Evolutionary conservation across 495 filamentous ascomycete genomes (phyloP).

Genomic region (Schizothecium vesticola): DNA sequence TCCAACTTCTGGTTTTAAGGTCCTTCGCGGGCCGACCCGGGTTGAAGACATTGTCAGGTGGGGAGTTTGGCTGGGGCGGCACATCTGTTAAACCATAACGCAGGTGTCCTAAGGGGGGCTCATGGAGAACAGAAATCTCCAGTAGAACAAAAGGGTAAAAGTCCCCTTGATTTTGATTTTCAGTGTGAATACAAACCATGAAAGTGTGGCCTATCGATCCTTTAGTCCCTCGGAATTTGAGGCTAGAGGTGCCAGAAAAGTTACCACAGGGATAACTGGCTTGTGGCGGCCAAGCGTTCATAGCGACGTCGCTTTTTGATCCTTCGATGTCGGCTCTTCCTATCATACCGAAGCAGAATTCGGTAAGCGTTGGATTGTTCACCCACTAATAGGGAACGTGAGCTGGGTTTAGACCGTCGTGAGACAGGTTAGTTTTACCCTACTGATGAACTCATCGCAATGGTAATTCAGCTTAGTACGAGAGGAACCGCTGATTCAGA

Average conservation of each 20-base stretch:
- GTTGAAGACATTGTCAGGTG: constrained; percentile 70
- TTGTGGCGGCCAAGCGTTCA: constrained; percentile 48
- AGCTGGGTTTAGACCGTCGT: constrained; percentile 53
- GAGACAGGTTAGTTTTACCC: constrained; percentile 48
- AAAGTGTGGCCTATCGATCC: constrained; percentile 73
- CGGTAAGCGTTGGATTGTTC: constrained; percentile 55
- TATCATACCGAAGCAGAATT: constrained; percentile 52
- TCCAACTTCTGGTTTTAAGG: constrained; percentile 65
- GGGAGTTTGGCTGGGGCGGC: constrained; percentile 65
- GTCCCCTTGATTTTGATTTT: constrained; percentile 75
- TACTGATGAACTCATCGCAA: constrained; percentile 53
- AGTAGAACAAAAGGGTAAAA: constrained; percentile 76
- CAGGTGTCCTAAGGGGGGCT: constrained; percentile 63
- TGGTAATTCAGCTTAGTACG: constrained; percentile 67
- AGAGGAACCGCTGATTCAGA: constrained; percentile 66
- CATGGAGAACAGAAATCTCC: constrained; percentile 72
- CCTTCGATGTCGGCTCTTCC: constrained; percentile 52
- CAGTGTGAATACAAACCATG: constrained; percentile 73
- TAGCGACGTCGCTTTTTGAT: constrained; percentile 45
- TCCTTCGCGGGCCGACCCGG: constrained; percentile 60
- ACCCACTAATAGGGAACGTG: constrained; percentile 46
- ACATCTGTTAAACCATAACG: constrained; percentile 67
- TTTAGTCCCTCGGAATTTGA: constrained; percentile 72
- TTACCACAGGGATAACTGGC: constrained; percentile 65
- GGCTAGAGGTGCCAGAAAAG: constrained; percentile 73